Evolutionary conservation across 139 green algal species (phyloP), one percentile per base, ranked within the genome.

Genomic region (Chlorella ohadii): DNA sequence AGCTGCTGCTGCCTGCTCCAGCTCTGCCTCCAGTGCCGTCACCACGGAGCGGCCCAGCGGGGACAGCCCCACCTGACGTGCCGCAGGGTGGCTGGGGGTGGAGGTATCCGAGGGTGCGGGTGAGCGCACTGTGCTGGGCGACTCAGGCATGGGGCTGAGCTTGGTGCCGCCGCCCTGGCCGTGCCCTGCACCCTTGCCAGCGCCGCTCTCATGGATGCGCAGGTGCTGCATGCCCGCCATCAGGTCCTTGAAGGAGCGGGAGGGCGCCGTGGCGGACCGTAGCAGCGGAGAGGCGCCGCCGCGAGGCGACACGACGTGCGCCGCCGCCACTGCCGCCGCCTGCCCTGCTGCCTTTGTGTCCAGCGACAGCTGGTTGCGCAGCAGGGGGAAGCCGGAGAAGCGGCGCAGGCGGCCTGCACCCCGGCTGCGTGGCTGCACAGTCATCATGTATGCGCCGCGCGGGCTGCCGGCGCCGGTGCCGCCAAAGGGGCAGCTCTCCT

Each of bases 1-100:
- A 72, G 23, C 33, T 19, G 23, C 23, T 6, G 68, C 64, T 11
- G 89, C 89, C 78, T 86, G 78, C 22, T 93, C 89, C 39, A 93
- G 80, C 81, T 93, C 76, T 15, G 87, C 82, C 57, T 92, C 89
- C 57, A 93, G 72, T 13, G 88, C 86, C 3, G 90, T 91, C 9
- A 93, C 90, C 39, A 93, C 84, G 16, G 80, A 90, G 44, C 90
- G 85, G 2, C 90, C 90, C 61, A 93, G 74, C 19, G 90, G 90
- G 13, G 88, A 92, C 2, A 86, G 82, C 25, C 63, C 82, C 34
- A 83, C 73, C 33, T 84, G 82, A 27, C 73, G 73, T 20, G 65
- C 51, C 2, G 51, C 72, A 0, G 39, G 23, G 41, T 82, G 72
- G 28, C 68, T 63, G 51, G 70, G 68, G 20, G 81, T 86, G 70